A percentile compares a stretch with the other conserved stretches of the same genome.
These are phyloP conservation scores for Rosa hybrid DNA, from an alignment of 331 rosid species.

Conservation along the genomic window DNA sequence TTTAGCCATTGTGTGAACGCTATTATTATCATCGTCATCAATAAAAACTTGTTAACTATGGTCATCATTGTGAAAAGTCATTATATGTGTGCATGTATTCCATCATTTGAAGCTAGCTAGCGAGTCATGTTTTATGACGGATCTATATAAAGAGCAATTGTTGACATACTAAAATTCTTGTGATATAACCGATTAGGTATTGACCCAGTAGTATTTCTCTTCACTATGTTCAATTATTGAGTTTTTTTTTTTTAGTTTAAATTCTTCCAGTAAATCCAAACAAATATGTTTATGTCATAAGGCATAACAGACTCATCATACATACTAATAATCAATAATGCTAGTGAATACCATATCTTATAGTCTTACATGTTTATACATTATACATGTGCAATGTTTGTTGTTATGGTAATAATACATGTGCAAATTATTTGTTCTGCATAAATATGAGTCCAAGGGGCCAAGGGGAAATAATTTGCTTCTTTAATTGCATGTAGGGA, in stretches of 20 bases:
- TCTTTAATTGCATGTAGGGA: not conserved
- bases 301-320: not conserved
- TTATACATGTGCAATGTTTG: not conserved
- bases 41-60: not conserved
- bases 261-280: not conserved
- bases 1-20: not conserved
- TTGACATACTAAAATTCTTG: not conserved
- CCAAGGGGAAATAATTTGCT: not conserved
- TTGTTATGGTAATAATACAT: not conserved
- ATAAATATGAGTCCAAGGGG: not conserved
- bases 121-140: not conserved
- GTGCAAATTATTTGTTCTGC: not conserved
- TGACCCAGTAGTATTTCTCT: not conserved
- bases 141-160: not conserved
- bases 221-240: not conserved
- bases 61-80: not conserved
- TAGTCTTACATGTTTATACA: not conserved
- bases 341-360: not conserved
- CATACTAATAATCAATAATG: constrained; percentile 1
- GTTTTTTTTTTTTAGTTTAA: not conserved
- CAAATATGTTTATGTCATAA: not conserved
- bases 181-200: not conserved
- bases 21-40: not conserved
- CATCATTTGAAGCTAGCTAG: not conserved
- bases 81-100: not conserved